Percentiles rank a stretch among this genome's conserved stretches.
Conservation (phyloP, 1,139 yeast species). For the Kodamaea ohmeri region DNA sequence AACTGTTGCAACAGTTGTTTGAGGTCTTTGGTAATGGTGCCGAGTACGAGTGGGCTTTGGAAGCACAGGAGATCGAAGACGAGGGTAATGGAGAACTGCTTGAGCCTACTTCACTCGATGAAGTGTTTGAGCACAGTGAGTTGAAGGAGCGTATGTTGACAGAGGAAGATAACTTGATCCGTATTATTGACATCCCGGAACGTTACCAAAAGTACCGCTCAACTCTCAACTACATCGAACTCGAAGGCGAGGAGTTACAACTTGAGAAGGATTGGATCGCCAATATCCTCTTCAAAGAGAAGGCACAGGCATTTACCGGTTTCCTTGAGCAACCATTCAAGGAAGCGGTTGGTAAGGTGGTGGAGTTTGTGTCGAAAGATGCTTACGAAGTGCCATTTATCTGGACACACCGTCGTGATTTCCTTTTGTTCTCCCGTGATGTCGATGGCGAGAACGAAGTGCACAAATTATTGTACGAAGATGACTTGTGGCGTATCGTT, state of each 20-base stretch:
- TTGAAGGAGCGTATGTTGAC: constrained; percentile 87
- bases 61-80: constrained; percentile 75
- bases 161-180: constrained; percentile 84
- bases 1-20: constrained; percentile 85
- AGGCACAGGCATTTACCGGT: constrained; percentile 34
- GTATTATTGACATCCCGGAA: constrained; percentile 89
- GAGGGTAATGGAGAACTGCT: constrained; percentile 53
- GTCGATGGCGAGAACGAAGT: constrained; percentile 43
- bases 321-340: constrained; percentile 58
- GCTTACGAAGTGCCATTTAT: constrained; percentile 93
- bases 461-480: constrained; percentile 63
- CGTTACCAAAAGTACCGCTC: constrained; percentile 79
- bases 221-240: constrained; percentile 59
- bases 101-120: constrained; percentile 67
- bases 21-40: constrained; percentile 98
- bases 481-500: constrained; percentile 90
- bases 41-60: constrained; percentile 97
- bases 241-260: constrained; percentile 65
- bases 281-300: constrained; percentile 53
- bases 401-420: constrained; percentile 94
- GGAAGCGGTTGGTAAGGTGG: constrained; percentile 70
- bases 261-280: constrained; percentile 81
- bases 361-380: constrained; percentile 76
- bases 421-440: constrained; percentile 62
- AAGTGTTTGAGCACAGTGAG: constrained; percentile 93